Evolutionary conservation across 2,329 filamentous ascomycete genomes (phyloP), one percentile per base, ranked within the genome.

Genomic region (Lachnellula occidentalis): DNA sequence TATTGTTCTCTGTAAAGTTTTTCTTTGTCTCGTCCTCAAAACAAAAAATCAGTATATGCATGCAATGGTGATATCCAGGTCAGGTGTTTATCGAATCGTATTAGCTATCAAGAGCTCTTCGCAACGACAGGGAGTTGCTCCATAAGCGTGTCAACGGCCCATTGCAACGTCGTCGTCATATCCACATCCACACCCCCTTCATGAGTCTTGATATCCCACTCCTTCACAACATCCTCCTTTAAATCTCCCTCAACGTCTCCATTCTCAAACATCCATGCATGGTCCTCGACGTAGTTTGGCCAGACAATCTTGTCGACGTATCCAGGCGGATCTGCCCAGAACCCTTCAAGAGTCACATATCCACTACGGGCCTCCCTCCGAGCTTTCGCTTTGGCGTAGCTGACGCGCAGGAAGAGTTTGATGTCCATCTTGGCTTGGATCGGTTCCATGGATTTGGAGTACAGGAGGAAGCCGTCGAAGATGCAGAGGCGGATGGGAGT

Each of bases 251-350:
- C 80, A 0, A 90, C 87, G 67, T 92, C 75, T 0, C 82, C 86
- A 7, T 74, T 73, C 60, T 85, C 72, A 67, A 96, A 94, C 69
- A 99, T 75, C 78, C 89, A 95, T 21, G 76, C 75, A 73, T 97
- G 92, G 64, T 90, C 83, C 51, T 80, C 77, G 3, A 88, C 88
- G 71, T 96, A 97, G 65, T 95, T 92, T 3, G 92, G 92, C 94
- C 94, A 99, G 4, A 99, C 94, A 52, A 99, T 81, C 68, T 88
- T 82, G 69, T 97, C 92, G 37, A 97, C 91, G 69, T 97, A 99
- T 0, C 90, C 92, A 0, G 90, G 90, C 0, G 94, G 94, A 70
- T 99, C 94, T 54, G 85, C 80, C 94, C 94, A 99, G 74, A 96
- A 99, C 27, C 92, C 92, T 66, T 96, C 84, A 5, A 87, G 71